Evolutionary conservation across 345 rosid species (phyloP), one percentile per base, ranked within the genome.

Genomic region (Citrus unshiu): DNA sequence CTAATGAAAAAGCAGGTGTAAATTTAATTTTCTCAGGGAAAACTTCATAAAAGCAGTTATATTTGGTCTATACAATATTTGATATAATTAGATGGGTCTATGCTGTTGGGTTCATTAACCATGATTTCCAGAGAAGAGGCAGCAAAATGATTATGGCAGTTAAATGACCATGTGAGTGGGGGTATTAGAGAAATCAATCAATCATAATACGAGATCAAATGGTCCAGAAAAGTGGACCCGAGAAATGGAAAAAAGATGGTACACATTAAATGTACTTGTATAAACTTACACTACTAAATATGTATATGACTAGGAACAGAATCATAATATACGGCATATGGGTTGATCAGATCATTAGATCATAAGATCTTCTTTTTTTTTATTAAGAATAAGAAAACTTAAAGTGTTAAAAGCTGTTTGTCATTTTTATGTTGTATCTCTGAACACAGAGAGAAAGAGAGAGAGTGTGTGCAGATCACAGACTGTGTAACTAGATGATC

Each of bases 121-220:
- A 74, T 43, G 24, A 21, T 37, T n/a, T 49, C 14, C 27, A 72
- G 70, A 22, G 76, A 82, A 49, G 77, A 73, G 66, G 76, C 79
- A 85, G 58, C 85, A 82, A 73, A 83, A 87, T 86, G 79, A 88
- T 86, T 86, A 60, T 58, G 35, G 59, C 72, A 70, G 77, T 81
- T 77, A 49, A 74, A 79, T 73, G 83, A 73, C 80, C 88, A 86
- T 82, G 91, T 85, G 86, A 76, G 16, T 62, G 34, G 46, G 43
- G 43, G 73, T 51, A 61, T 22, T 69, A 58, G 8, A 67, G 69
- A 83, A 75, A 81, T 83, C 79, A 64, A 65, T 78, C 82, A 62
- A 39, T 25, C 9, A 73, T 73, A 4, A 57, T 5, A 37, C 59
- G 22, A 71, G 58, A 85, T 78, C 64, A 9, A 19, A 77, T 64